Base-by-base conservation (phyloP, 176 grass and related monocot genomes). In the Lolium rigidum region DNA sequence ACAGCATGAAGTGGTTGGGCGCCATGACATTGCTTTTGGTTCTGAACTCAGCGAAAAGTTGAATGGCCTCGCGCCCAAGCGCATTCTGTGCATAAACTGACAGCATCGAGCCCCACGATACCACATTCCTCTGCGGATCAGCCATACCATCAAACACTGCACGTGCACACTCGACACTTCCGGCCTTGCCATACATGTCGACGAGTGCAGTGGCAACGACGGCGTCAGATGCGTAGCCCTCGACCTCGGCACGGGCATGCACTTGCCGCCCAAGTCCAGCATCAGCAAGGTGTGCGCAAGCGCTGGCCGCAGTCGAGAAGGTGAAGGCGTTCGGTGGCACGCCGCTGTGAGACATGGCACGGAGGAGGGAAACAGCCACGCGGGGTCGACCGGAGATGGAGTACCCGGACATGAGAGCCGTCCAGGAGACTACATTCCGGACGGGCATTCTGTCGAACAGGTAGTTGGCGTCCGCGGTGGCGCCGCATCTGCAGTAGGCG, bases 1-100 rank as follows among this genome's bases (percentile, higher is more conserved):
- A 94, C 28, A 97, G 82, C 49, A 93, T 93, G 90, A 91, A 97
- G 54, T 94, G 92, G 75, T 97, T 97, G 15, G 92, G 90, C 38
- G 44, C 48, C 62, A 85, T 76, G 28, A 51, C 69, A 50, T 17
- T 10, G 10, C 77, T 82, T 58, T 52, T n/a, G 6, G 17, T 74
- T 84, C 82, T 86, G 77, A 94, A 87, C 43, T 82, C 57, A 0
- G 61, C 62, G 48, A 93, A 97, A 37, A 97, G 90, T 57, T 47
- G 60, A 21, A 97, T 86, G 2, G 92, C 86, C 57, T 91, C 78
- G 28, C 90, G 60, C 59, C 87, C 92, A n/a, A 74, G 60, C 50
- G 88, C 89, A 70, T 97, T 97, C 76, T 94, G 92, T 8, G 88
- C 83, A 25, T 94, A 95, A 37, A 70, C 90, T 0, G 90, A 91